phyloP scores from a whole-genome alignment of 106 monocot species.

The Gastrodia elata region DNA sequence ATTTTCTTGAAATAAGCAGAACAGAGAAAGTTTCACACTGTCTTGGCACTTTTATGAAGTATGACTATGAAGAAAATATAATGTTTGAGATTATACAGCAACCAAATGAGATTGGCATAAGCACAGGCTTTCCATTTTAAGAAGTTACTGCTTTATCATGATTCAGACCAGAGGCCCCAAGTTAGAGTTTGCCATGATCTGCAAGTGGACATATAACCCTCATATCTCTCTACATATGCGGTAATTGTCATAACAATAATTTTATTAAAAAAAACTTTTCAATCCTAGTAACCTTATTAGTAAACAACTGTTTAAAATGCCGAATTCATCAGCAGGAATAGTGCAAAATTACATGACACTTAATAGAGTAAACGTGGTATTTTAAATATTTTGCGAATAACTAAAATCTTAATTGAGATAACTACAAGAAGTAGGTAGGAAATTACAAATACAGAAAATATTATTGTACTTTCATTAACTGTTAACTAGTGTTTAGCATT shows the following conservation, averaged over 20 bases:
- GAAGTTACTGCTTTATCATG: no score
- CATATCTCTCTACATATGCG: no score
- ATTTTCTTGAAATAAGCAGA: neutral
- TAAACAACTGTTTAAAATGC: no score
- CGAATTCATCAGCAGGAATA: no score
- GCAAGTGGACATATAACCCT: no score
- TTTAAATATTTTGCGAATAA: neutral
- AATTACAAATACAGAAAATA: neutral
- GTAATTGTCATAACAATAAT: no score
- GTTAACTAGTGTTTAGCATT: neutral
- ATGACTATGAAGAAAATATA: neutral
- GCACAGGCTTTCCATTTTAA: neutral
- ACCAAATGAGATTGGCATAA: neutral
- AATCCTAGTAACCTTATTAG: no score
- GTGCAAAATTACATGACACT: no score
- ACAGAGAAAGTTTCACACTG: neutral
- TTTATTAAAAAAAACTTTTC: no score
- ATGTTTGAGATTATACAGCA: neutral
- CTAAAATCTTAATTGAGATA: no score
- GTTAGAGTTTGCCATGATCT: neutral
- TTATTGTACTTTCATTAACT: neutral
- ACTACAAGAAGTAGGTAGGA: neutral
- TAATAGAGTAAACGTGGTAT: neutral
- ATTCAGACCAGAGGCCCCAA: no score
- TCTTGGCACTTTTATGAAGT: neutral